Evolutionary conservation across 1,284 basidiomycete species (phyloP).

Genomic region (Ustilago crameri): DNA sequence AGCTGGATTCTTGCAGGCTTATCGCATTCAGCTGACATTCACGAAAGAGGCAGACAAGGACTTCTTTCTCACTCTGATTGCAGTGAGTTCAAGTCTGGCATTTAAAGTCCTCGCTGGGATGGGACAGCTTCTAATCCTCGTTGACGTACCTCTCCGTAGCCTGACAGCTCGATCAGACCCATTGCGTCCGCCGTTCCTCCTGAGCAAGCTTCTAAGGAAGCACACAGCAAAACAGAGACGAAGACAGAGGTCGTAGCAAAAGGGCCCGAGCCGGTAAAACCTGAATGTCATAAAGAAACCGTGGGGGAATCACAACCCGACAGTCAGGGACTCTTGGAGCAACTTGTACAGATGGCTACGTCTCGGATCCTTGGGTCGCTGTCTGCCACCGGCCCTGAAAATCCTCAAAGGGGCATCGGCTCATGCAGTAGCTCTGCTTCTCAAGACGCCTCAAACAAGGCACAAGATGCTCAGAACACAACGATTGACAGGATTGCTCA

Average conservation of each 20-base stretch:
- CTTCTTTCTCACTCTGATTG: constrained; percentile 27
- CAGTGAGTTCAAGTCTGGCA: constrained; percentile 31
- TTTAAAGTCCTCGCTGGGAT: too few relatives aligned
- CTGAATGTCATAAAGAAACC: background rate
- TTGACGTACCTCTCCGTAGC: constrained; percentile 2
- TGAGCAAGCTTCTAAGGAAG: background rate
- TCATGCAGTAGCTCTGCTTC: background rate
- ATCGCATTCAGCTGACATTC: constrained; percentile 34
- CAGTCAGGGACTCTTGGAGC: constrained; percentile 18
- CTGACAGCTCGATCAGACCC: background rate
- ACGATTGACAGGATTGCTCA: background rate
- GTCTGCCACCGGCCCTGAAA: background rate
- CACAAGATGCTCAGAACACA: background rate
- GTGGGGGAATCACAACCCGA: background rate
- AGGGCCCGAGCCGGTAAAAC: background rate
- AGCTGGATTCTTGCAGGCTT: constrained; percentile 1
- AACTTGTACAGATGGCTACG: constrained; percentile 14
- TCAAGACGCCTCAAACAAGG: background rate
- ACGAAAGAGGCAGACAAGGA: constrained; percentile 19
- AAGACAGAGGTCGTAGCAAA: background rate
- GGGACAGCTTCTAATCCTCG: too few relatives aligned
- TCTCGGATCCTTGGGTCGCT: background rate
- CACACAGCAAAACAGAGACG: background rate
- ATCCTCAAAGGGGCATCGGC: background rate
- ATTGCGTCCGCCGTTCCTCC: background rate